phyloP scores from a whole-genome alignment of 1,284 basidiomycete genomes.

The Cystobasidium sp. region DNA sequence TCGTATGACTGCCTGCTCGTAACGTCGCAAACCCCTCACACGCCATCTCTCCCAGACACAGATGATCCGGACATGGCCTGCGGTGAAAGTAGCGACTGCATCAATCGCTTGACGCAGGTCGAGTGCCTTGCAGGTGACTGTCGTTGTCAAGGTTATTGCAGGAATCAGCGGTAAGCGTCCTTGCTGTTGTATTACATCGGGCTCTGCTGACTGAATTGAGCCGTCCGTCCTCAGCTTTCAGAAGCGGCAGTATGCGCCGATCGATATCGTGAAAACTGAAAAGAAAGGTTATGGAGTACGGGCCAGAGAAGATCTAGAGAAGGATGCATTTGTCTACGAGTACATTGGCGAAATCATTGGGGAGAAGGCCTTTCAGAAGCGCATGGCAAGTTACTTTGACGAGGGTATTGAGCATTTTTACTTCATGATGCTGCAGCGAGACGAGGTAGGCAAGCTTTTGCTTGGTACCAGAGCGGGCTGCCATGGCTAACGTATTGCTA shows the following conservation, averaged over 20 bases:
- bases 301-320: constrained; percentile 70
- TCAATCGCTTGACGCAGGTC: constrained; percentile 96
- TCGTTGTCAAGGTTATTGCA: constrained; percentile 77
- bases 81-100: constrained; percentile 88
- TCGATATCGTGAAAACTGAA: constrained; percentile 90
- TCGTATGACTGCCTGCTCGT: neutral
- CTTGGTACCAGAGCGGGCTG: no score
- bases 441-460: constrained; percentile 69
- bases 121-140: constrained; percentile 91
- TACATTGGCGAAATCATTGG: constrained; percentile 97
- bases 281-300: constrained; percentile 94
- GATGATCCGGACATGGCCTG: constrained; percentile 73
- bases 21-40: neutral
- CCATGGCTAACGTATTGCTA: neutral
- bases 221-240: constrained; percentile 70
- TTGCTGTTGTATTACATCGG: no score
- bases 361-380: constrained; percentile 82
- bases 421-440: constrained; percentile 99
- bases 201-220: neutral
- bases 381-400: constrained; percentile 90
- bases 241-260: constrained; percentile 77
- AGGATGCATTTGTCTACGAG: constrained; percentile 94
- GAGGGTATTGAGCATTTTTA: constrained; percentile 97
- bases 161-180: constrained; percentile 81
- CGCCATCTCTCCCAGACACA: constrained; percentile 51